Evolutionary conservation across 768 basidiomycete genomes (phyloP).

Genomic region (Tubosaeta sp.): DNA sequence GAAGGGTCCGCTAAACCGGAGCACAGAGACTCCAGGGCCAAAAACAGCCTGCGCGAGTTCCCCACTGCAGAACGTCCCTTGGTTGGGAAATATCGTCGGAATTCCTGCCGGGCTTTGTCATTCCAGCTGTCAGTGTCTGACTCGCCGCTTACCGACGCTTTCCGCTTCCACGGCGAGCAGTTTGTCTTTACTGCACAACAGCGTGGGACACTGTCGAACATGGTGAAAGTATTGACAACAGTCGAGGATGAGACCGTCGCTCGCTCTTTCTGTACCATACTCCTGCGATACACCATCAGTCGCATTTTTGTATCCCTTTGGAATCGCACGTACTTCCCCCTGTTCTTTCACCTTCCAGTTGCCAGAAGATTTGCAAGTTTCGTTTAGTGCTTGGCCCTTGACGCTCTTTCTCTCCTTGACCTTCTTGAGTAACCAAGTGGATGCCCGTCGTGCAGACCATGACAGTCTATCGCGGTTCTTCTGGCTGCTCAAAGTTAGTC

Average conservation of each 20-base stretch:
- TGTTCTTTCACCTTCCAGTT: constrained; percentile 54
- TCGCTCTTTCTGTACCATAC: constrained; percentile 38
- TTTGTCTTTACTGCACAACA: constrained; percentile 65
- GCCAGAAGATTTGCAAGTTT: constrained; percentile 56
- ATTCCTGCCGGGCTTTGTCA: constrained; percentile 17
- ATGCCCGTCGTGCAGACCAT: constrained; percentile 68
- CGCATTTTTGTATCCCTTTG: not conserved
- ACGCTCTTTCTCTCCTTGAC: constrained; percentile 53
- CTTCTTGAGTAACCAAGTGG: constrained; percentile 61
- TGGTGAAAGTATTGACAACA: constrained; percentile 61
- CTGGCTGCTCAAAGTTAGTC: constrained; percentile 26
- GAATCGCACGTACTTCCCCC: constrained; percentile 36
- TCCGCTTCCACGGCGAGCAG: constrained; percentile 56
- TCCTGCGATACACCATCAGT: constrained; percentile 13
- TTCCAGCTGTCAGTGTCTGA: constrained; percentile 1
- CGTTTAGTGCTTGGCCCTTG: constrained; percentile 58
- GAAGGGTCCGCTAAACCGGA: constrained; percentile 39
- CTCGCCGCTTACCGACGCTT: constrained; percentile 36
- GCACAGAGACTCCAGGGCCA: constrained; percentile 34
- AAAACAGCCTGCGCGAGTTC: constrained; percentile 49
- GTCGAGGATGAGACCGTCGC: constrained; percentile 72
- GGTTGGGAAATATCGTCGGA: constrained; percentile 27
- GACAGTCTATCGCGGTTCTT: constrained; percentile 41
- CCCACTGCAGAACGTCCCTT: constrained; percentile 43
- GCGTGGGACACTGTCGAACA: constrained; percentile 42